phyloP scores from a whole-genome alignment of 805 yeast species.

The Hanseniaspora vineae region DNA sequence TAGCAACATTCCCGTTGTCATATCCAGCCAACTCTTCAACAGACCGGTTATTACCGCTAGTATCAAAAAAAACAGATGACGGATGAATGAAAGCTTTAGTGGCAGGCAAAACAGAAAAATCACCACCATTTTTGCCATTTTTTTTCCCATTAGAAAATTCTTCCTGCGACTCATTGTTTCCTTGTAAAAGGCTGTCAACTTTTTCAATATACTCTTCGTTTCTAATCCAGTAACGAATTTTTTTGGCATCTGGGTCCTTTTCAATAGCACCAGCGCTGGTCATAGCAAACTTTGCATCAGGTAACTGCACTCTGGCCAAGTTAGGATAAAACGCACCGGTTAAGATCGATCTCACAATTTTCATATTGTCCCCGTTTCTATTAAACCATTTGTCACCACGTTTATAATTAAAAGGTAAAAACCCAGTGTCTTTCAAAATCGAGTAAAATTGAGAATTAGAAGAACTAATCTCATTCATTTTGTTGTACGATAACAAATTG shows the following conservation, averaged over 20 bases:
- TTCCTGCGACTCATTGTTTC: background rate
- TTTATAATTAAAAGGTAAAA: constrained; percentile 45
- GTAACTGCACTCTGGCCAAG: constrained; percentile 65
- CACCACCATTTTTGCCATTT: too few species aligned
- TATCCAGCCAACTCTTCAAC: constrained; percentile 14
- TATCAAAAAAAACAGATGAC: constrained; percentile 58
- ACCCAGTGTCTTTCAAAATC: constrained; percentile 66
- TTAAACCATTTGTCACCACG: constrained; percentile 23
- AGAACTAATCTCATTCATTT: constrained; percentile 59
- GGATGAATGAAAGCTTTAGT: constrained; percentile 79
- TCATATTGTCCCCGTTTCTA: constrained; percentile 35
- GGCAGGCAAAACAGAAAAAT: constrained; percentile 29
- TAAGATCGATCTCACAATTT: constrained; percentile 50
- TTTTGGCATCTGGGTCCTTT: constrained; percentile 69
- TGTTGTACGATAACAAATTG: constrained; percentile 47
- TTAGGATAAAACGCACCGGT: constrained; percentile 80
- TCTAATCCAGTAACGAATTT: constrained; percentile 60
- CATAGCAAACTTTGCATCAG: constrained; percentile 63
- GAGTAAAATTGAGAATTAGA: constrained; percentile 58
- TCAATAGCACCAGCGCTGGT: constrained; percentile 72
- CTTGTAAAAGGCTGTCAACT: constrained; percentile 8
- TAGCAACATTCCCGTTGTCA: constrained; percentile 10
- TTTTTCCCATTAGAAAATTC: constrained; percentile 4
- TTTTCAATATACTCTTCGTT: constrained; percentile 39
- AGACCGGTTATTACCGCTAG: constrained; percentile 22